Conservation (phyloP, 164 flowering plant species). For the Saururus chinensis region DNA sequence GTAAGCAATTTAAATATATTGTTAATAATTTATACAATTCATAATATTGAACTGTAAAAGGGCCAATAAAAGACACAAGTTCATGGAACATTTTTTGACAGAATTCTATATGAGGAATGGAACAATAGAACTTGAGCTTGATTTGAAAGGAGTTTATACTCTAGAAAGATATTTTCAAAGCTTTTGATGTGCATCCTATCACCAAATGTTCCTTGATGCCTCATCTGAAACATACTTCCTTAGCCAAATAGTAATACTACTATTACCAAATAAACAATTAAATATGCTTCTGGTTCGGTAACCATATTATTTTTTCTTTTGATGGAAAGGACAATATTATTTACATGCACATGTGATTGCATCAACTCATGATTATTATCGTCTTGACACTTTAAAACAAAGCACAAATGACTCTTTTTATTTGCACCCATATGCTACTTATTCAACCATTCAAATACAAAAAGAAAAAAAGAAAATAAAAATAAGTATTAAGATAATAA, state of each 20-base stretch:
- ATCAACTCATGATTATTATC: too few species aligned
- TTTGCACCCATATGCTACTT: background rate
- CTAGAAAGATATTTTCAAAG: background rate
- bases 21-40: background rate
- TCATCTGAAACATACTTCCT: too few species aligned
- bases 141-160: background rate
- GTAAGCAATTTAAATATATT: constrained; percentile 13
- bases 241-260: too few species aligned
- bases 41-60: constrained; percentile 12
- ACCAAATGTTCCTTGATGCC: too few species aligned
- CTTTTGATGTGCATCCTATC: too few species aligned
- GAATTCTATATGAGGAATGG: constrained; percentile 88
- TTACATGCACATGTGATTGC: background rate
- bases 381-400: background rate
- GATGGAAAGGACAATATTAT: too few species aligned
- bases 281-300: too few species aligned
- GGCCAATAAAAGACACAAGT: constrained; percentile 83
- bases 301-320: too few species aligned
- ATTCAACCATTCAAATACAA: background rate
- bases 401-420: background rate
- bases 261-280: too few species aligned
- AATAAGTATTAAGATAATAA: too few species aligned
- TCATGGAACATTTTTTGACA: constrained; percentile 66
- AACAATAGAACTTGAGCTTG: constrained; percentile 50
- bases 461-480: background rate